Conservation (phyloP, 345 rosid species). For the Gossypium bickii region DNA sequence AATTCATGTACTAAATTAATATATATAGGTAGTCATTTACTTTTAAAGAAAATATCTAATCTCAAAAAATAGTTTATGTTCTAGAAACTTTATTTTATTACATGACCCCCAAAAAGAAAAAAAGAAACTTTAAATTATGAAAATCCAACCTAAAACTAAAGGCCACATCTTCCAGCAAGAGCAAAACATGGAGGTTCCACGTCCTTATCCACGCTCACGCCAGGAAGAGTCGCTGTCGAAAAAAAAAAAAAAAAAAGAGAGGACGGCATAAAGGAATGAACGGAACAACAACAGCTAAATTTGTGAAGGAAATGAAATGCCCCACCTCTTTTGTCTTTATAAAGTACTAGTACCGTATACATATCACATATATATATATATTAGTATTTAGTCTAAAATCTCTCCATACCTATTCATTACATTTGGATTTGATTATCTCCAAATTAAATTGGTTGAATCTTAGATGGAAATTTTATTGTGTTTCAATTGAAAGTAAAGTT, state of each 20-base stretch:
- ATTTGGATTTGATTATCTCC: too few species aligned
- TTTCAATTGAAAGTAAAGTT: too few species aligned
- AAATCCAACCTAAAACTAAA: background rate
- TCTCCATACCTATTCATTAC: too few species aligned
- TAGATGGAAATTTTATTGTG: too few species aligned
- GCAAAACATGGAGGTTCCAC: background rate
- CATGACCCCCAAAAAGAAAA: too few species aligned
- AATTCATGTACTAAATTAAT: too few species aligned
- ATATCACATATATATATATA: background rate
- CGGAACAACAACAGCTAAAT: background rate
- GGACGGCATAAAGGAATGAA: background rate
- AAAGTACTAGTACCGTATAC: background rate
- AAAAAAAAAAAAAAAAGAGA: too few species aligned
- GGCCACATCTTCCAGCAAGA: background rate
- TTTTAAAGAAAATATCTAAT: too few species aligned
- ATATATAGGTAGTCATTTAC: too few species aligned
- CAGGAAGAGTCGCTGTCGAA: background rate
- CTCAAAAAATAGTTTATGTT: background rate
- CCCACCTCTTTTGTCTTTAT: background rate
- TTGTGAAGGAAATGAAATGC: background rate
- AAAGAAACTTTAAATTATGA: background rate
- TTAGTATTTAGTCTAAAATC: too few species aligned
- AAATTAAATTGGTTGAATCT: too few species aligned
- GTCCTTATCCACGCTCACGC: background rate
- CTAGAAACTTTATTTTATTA: background rate